Evolutionary conservation across 2,329 filamentous ascomycete species (phyloP).

Genomic region (Sporothrix brunneoviolacea): DNA sequence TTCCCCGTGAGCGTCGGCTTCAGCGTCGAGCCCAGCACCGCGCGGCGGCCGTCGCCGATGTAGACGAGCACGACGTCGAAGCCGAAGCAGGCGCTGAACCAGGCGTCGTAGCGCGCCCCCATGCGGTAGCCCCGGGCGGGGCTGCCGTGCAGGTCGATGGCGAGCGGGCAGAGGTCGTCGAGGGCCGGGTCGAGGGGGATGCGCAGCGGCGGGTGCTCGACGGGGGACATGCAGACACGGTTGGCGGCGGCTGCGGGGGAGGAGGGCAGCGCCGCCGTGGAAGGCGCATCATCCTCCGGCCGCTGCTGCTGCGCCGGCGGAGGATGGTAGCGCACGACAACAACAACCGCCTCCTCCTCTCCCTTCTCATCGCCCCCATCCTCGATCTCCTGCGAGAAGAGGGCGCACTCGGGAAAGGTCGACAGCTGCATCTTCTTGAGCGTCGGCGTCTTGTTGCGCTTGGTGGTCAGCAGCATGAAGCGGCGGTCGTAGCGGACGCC

Average conservation of each 20-base stretch:
- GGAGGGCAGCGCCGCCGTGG: slow-evolving; percentile 21
- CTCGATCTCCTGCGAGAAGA: slow-evolving; percentile 56
- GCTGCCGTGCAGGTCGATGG: slow-evolving; percentile 55
- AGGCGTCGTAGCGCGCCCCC: slow-evolving; percentile 51
- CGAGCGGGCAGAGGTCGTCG: slow-evolving; percentile 37
- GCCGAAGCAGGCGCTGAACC: slow-evolving; percentile 63
- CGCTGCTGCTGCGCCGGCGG: not conserved
- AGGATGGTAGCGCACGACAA: slow-evolving; percentile 37
- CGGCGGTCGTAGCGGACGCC: slow-evolving; percentile 60
- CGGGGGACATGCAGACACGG: slow-evolving; percentile 8
- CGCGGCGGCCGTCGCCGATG: slow-evolving; percentile 53
- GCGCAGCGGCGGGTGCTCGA: slow-evolving; percentile 13
- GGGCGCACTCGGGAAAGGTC: slow-evolving; percentile 50
- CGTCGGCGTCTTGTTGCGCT: slow-evolving; percentile 27
- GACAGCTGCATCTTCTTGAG: slow-evolving; percentile 55
- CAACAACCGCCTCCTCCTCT: slow-evolving; percentile 21
- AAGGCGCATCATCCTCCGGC: slow-evolving; percentile 25
- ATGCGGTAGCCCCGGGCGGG: slow-evolving; percentile 55
- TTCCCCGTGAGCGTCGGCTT: slow-evolving; percentile 25
- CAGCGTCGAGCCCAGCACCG: slow-evolving; percentile 53
- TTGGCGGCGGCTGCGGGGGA: not conserved
- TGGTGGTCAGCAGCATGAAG: slow-evolving; percentile 60
- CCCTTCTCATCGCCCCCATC: slow-evolving; percentile 16
- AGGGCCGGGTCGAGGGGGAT: slow-evolving; percentile 51
- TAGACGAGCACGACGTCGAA: slow-evolving; percentile 56